A percentile compares a stretch with the other conserved stretches of the same genome.
Conservation (phyloP, 768 basidiomycete species). For the Boletus reticulatus region DNA sequence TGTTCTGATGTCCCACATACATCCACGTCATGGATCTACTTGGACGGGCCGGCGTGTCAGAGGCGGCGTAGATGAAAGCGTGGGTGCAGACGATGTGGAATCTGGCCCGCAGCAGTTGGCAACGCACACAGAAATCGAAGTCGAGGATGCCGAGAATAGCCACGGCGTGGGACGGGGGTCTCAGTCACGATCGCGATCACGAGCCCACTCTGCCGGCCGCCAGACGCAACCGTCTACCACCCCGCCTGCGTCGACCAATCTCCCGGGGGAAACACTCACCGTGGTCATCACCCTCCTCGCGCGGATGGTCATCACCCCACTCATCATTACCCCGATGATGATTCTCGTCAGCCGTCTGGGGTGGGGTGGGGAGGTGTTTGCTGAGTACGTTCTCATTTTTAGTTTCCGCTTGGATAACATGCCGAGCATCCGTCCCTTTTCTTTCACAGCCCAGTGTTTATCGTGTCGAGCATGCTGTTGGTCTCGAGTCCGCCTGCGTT, state of each 20-base stretch:
- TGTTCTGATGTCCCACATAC: slow-evolving; percentile 9
- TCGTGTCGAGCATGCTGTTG: slow-evolving; percentile 81
- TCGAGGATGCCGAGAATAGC: background rate
- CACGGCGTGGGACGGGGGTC: too few species aligned
- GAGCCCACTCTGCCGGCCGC: background rate
- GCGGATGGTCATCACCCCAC: slow-evolving; percentile 85
- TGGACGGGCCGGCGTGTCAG: background rate
- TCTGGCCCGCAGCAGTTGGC: background rate
- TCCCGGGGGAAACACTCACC: slow-evolving; percentile 75
- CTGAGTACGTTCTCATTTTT: slow-evolving; percentile 56
- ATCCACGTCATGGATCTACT: background rate
- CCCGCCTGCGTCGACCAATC: slow-evolving; percentile 4
- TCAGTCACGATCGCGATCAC: background rate
- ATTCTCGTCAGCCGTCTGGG: slow-evolving; percentile 55
- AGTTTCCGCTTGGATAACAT: background rate
- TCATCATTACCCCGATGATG: slow-evolving; percentile 75
- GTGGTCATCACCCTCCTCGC: slow-evolving; percentile 79
- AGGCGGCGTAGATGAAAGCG: background rate
- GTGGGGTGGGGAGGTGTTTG: slow-evolving; percentile 47
- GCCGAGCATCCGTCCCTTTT: background rate
- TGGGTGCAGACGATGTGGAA: slow-evolving; percentile 7
- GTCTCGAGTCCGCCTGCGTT: slow-evolving; percentile 81
- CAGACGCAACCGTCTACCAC: background rate
- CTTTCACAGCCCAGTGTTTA: slow-evolving; percentile 70
- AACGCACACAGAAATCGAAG: slow-evolving; percentile 1